A percentile compares a stretch with the other conserved stretches of the same genome.
phyloP scores from a whole-genome alignment of 129 eudicot genomes.

The Flaveria sonorensis region DNA sequence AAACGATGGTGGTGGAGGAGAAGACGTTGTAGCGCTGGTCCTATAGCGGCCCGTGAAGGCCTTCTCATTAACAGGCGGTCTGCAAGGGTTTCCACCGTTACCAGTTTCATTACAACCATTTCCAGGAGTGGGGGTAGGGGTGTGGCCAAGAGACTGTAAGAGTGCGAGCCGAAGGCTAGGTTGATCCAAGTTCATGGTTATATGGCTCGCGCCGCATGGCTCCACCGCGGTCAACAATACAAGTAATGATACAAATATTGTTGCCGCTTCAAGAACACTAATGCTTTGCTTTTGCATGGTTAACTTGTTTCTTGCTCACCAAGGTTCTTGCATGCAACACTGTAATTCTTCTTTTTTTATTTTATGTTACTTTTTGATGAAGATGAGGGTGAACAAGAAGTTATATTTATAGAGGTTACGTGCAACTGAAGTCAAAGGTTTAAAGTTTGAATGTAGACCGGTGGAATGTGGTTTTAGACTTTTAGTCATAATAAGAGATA shows the following conservation, averaged over 20 bases:
- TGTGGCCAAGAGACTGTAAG: slow-evolving; percentile 24
- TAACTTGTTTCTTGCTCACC: slow-evolving; percentile 14
- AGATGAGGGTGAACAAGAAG: slow-evolving; percentile 7
- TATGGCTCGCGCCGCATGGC: slow-evolving; percentile 10
- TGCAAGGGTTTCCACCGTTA: slow-evolving; percentile 16
- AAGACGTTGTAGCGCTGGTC: neutral
- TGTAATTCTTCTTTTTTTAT: neutral
- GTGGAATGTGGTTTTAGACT: neutral
- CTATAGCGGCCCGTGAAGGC: neutral
- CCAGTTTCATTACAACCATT: slow-evolving; percentile 23
- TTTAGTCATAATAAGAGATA: neutral
- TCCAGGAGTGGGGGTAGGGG: slow-evolving; percentile 18
- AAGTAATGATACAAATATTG: slow-evolving; percentile 9
- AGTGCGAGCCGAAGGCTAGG: neutral
- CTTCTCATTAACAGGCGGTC: neutral
- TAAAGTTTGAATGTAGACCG: slow-evolving; percentile 24
- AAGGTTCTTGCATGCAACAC: slow-evolving; percentile 15
- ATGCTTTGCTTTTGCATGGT: slow-evolving; percentile 26
- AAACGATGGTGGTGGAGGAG: slow-evolving; percentile 4
- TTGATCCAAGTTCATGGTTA: neutral
- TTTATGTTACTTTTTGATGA: neutral
- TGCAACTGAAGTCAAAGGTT: slow-evolving; percentile 1
- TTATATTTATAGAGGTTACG: slow-evolving; percentile 3
- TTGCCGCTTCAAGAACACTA: neutral
- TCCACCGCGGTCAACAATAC: slow-evolving; percentile 19